Evolutionary conservation across 1,284 basidiomycete genomes (phyloP), one percentile per base, ranked within the genome.

Genomic region (Pseudozyma hubeiensis): DNA sequence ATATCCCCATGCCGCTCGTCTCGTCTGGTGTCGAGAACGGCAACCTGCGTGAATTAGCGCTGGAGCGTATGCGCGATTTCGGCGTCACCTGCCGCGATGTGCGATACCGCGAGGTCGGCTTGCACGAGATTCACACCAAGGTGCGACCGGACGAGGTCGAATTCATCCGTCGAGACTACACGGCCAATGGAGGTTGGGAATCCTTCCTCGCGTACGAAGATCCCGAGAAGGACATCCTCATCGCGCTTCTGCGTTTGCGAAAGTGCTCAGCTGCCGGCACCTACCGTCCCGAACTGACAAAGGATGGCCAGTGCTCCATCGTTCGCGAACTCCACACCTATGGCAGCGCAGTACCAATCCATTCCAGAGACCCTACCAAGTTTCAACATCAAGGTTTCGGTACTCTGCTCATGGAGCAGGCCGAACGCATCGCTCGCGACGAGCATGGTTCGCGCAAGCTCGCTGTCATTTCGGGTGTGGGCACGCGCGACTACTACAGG

Each of bases 201-300:
- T 98, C 96, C 0, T 99, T 99, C 89, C 87, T 99, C 16, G 95
- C 94, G 19, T 99, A 99, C 84, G 97, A 99, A 86, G 97, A 99
- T 85, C 95, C 96, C 4, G 93, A 94, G 84, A 90, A 90, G 67
- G 97, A 99, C 81, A 99, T 99, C 81, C 90, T 99, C 52, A 91
- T 99, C 63, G 97, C 97, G 11, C 87, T 99, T 31, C 87, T 99
- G 51, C 90, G 97, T 17, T 86, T 99, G 80, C 88, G 97, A 56
- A 97, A 97, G 85, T 99, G 97, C 84, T 95, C 93, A 8, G 91
- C 93, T 62, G 94, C 96, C 71, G 95, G 95, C 2, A 99, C 97
- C 1, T 99, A 95, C 87, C 88, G 96, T 48, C 93, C 93, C 34
- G 97, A 99, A 86, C 88, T 99, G 44, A 88, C 93, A 41, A 89